These are phyloP conservation scores for Fusarium concolor DNA, from an alignment of 2,329 filamentous ascomycete genomes.

Conservation along the genomic window DNA sequence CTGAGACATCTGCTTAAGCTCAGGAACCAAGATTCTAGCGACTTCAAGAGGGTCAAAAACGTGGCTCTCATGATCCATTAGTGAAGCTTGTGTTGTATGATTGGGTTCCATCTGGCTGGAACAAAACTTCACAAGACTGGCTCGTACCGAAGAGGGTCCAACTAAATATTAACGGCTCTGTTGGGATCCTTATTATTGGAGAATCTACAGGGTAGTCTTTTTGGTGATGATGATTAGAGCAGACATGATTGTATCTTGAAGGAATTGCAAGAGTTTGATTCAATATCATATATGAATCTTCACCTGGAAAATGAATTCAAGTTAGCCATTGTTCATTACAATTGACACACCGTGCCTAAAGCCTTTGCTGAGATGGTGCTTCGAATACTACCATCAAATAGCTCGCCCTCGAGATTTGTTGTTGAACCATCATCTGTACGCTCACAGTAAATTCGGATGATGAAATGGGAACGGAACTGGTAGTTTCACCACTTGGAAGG, in stretches of 20 bases:
- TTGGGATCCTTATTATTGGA: too few relatives aligned
- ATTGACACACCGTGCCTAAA: too few relatives aligned
- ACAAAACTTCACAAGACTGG: background rate
- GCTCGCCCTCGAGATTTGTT: too few relatives aligned
- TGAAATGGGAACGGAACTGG: accelerated
- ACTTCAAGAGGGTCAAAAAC: background rate
- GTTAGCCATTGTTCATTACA: too few relatives aligned
- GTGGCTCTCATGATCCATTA: background rate
- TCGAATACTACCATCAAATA: too few relatives aligned
- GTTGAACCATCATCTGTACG: too few relatives aligned
- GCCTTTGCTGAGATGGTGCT: too few relatives aligned
- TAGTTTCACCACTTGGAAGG: background rate
- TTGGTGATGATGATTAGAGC: too few relatives aligned
- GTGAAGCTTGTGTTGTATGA: background rate
- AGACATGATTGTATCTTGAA: too few relatives aligned
- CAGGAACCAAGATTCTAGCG: constrained; percentile 10
- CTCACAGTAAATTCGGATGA: background rate
- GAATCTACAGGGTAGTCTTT: background rate
- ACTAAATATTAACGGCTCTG: background rate
- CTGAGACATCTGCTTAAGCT: background rate
- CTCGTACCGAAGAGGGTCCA: background rate
- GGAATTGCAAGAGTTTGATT: too few relatives aligned
- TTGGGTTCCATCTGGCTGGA: background rate
- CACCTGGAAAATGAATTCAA: too few relatives aligned
- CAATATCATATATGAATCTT: too few relatives aligned